Evolutionary conservation across 441 rosid genomes (phyloP).

Genomic region (Pelargonium fulgidum): DNA sequence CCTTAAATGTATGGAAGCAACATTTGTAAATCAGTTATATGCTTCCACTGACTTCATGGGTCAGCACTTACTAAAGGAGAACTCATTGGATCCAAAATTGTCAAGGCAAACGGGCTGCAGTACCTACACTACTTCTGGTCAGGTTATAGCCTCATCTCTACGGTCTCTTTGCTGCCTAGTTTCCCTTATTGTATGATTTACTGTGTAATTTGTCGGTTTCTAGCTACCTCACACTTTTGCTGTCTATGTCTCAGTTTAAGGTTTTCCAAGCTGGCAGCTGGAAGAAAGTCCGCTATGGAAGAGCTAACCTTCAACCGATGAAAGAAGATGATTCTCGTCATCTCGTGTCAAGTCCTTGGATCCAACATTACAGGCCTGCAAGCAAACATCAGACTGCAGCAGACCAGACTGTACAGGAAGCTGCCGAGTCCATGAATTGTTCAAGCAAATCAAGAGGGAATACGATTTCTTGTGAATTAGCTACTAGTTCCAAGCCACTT

Average conservation of each 20-base stretch:
- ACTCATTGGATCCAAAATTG: constrained; percentile 12
- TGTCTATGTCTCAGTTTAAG: constrained; percentile 28
- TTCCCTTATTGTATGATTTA: background rate
- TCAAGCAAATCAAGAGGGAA: constrained; percentile 24
- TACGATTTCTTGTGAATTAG: constrained; percentile 20
- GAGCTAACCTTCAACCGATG: constrained; percentile 26
- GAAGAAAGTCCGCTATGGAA: constrained; percentile 42
- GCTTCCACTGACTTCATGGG: constrained; percentile 21
- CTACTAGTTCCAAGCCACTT: constrained; percentile 21
- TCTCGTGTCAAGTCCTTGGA: constrained; percentile 41
- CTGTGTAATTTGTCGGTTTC: constrained; percentile 6
- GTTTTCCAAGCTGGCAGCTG: constrained; percentile 38
- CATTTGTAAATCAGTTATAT: constrained; percentile 25
- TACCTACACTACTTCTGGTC: constrained; percentile 27
- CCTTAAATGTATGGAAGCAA: constrained; percentile 26
- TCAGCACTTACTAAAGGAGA: constrained; percentile 18
- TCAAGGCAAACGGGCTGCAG: constrained; percentile 19
- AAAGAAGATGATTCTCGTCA: constrained; percentile 18
- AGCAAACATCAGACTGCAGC: constrained; percentile 19
- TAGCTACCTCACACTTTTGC: background rate
- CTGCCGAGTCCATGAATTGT: constrained; percentile 19
- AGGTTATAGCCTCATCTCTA: constrained; percentile 26
- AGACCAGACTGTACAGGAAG: constrained; percentile 12
- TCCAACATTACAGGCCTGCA: constrained; percentile 38
- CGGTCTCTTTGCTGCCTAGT: constrained; percentile 5